These are phyloP conservation scores for Mallotus japonicus DNA, from an alignment of 441 rosid genomes.

Conservation along the genomic window DNA sequence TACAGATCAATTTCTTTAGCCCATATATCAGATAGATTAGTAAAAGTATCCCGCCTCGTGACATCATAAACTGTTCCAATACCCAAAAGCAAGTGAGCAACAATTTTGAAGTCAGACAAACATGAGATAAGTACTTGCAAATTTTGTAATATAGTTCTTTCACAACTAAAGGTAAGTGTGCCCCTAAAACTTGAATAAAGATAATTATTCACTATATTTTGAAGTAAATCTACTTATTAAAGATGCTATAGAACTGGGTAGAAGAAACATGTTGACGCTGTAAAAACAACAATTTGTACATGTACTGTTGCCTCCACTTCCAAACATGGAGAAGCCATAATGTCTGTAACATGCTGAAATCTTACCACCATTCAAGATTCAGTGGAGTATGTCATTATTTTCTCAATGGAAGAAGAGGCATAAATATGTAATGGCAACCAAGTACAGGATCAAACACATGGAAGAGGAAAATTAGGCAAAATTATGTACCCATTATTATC, in stretches of 20 bases:
- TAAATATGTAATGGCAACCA: background rate
- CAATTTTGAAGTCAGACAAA: background rate
- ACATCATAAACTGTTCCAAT: constrained; percentile 40
- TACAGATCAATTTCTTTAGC: constrained; percentile 52
- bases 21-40: constrained; percentile 55
- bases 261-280: background rate
- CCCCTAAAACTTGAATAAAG: background rate
- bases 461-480: background rate
- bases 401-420: constrained; percentile 3
- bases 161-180: background rate
- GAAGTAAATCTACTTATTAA: background rate
- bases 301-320: background rate
- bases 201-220: background rate
- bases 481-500: constrained; percentile 56
- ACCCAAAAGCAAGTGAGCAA: constrained; percentile 2
- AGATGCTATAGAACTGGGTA: background rate
- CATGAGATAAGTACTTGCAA: background rate
- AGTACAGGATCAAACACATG: background rate
- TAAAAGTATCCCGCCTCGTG: constrained; percentile 49
- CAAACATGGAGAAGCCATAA: background rate
- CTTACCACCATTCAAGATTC: background rate
- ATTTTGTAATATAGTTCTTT: background rate
- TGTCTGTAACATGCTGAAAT: background rate
- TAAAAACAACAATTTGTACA: background rate
- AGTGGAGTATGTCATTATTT: background rate